These are phyloP conservation scores for Amanita inopinata DNA, from an alignment of 768 basidiomycete genomes.

Conservation along the genomic window DNA sequence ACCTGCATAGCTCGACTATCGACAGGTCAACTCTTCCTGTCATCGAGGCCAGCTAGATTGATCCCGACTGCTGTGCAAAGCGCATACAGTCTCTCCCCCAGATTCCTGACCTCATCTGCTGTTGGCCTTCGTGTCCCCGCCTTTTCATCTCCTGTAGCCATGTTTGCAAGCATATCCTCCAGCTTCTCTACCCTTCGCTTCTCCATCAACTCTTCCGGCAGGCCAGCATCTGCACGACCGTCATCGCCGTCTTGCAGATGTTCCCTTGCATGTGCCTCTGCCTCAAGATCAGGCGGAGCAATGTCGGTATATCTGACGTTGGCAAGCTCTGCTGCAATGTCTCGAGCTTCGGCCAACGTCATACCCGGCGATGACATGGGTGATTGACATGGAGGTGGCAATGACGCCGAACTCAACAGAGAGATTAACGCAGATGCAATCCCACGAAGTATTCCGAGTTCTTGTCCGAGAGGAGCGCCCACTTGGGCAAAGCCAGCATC, in stretches of 20 bases:
- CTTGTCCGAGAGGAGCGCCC: conserved; percentile 67
- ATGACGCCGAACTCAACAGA: conserved; percentile 33
- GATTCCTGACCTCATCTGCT: conserved; percentile 27
- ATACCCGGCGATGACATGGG: neutral
- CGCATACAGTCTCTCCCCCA: conserved; percentile 19
- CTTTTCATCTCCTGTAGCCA: conserved; percentile 23
- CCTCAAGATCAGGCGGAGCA: conserved; percentile 66
- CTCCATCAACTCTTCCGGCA: conserved; percentile 34
- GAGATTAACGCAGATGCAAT: conserved; percentile 51
- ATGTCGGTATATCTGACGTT: conserved; percentile 62
- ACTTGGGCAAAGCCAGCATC: conserved; percentile 70
- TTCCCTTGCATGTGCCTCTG: conserved; percentile 65
- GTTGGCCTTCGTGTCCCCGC: conserved; percentile 19
- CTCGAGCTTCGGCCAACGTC: conserved; percentile 33
- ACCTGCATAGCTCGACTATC: neutral
- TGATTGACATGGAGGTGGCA: neutral
- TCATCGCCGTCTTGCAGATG: conserved; percentile 37
- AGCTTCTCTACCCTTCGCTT: conserved; percentile 43
- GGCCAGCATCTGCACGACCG: conserved; percentile 26
- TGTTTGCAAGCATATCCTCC: conserved; percentile 43
- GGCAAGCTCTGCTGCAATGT: conserved; percentile 46
- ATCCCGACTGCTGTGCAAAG: conserved; percentile 5
- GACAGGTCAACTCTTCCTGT: neutral
- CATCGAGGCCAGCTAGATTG: neutral
- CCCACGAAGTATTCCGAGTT: conserved; percentile 74